phyloP scores from a whole-genome alignment of 345 rosid species.

The Eucalyptus tenuipes region DNA sequence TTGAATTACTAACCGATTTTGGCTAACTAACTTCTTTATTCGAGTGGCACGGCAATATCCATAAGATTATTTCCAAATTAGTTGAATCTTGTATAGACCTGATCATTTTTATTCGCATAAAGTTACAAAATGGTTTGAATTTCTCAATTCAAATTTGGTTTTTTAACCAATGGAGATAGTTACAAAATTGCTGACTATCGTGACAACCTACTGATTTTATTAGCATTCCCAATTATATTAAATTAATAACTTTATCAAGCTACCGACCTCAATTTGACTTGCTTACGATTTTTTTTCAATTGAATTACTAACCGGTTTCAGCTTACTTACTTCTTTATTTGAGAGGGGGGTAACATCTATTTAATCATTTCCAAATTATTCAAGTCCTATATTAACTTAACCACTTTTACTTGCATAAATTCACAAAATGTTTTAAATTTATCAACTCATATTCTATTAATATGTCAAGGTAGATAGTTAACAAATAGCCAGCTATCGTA shows the following conservation, averaged over 20 bases:
- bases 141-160: neutral
- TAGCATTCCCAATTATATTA: neutral
- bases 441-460: neutral
- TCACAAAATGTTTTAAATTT: neutral
- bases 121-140: neutral
- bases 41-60: fast-evolving
- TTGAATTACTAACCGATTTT: neutral
- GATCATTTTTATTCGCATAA: neutral
- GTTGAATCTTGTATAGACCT: too few species aligned
- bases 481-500: neutral
- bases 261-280: neutral
- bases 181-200: neutral
- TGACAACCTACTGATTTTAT: neutral
- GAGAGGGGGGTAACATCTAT: neutral
- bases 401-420: neutral
- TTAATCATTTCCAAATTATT: too few species aligned
- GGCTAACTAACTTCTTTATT: neutral
- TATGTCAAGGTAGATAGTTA: neutral
- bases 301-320: neutral
- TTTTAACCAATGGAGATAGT: neutral
- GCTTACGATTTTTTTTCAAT: neutral
- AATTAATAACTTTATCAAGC: neutral
- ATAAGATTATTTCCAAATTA: too few species aligned
- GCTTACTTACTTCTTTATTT: neutral
- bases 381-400: neutral